phyloP scores from a whole-genome alignment of 495 filamentous ascomycete species.

The Penicillium tannophilum region DNA sequence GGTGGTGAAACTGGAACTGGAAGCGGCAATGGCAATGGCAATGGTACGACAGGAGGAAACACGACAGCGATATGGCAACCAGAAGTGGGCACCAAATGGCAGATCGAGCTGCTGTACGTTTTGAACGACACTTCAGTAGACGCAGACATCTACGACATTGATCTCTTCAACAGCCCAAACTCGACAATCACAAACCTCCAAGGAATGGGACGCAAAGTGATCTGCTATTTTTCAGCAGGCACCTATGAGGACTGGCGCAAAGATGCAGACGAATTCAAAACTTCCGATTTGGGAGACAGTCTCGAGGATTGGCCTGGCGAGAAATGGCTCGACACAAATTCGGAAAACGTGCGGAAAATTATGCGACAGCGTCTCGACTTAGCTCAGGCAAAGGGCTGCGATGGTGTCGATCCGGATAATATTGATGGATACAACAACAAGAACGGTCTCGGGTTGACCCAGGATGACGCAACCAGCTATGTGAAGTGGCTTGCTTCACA shows the following conservation, averaged over 20 bases:
- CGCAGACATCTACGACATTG: conserved; percentile 61
- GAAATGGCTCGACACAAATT: conserved; percentile 64
- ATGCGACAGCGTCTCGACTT: conserved; percentile 60
- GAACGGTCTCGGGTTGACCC: conserved; percentile 58
- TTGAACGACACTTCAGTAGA: conserved; percentile 49
- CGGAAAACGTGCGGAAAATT: conserved; percentile 58
- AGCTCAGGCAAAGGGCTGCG: conserved; percentile 63
- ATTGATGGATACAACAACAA: conserved; percentile 64
- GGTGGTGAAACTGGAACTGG: conserved; percentile 13
- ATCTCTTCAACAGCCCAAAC: conserved; percentile 57
- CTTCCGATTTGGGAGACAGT: conserved; percentile 51
- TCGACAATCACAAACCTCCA: conserved; percentile 52
- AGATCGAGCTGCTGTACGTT: conserved; percentile 51
- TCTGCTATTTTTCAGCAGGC: conserved; percentile 76
- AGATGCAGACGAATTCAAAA: conserved; percentile 55
- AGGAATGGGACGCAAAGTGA: conserved; percentile 53
- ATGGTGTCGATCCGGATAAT: conserved; percentile 74
- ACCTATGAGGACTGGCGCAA: conserved; percentile 61
- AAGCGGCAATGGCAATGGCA: conserved; percentile 14
- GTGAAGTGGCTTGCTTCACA: conserved; percentile 59
- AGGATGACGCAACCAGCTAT: conserved; percentile 57
- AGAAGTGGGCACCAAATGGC: conserved; percentile 53
- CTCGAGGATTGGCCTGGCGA: conserved; percentile 67
- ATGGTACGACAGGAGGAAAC: conserved; percentile 28
- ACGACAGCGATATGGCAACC: conserved; percentile 51